Conservation (phyloP, 169 alveolate genomes). For the Eimeria necatrix region DNA sequence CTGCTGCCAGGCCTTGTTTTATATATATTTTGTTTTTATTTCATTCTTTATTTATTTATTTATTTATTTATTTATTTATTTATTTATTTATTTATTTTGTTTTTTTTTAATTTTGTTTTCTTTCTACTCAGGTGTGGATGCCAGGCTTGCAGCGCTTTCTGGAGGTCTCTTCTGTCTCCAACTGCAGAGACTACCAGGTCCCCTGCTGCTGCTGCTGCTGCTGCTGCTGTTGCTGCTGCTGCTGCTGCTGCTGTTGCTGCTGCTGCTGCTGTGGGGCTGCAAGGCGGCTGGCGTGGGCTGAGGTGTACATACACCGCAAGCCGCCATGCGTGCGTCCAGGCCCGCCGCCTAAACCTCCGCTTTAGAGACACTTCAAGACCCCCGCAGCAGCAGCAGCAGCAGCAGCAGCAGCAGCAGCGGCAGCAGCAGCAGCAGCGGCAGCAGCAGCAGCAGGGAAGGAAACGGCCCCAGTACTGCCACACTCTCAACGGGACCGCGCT, state of each 20-base stretch:
- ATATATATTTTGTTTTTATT: no score
- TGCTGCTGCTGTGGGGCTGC: not conserved
- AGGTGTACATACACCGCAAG: not conserved
- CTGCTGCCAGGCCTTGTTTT: not conserved
- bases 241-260: not conserved
- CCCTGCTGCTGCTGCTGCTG: constrained; percentile 2
- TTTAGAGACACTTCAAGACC: not conserved
- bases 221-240: constrained; percentile 4
- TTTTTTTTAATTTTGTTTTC: not conserved
- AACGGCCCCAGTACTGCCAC: constrained; percentile 34
- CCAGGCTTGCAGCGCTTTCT: constrained; percentile 34
- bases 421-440: constrained; percentile 33
- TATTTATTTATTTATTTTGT: not conserved
- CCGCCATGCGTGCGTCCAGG: not conserved
- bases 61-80: no score
- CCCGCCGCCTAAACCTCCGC: constrained; percentile 23
- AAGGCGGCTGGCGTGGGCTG: not conserved
- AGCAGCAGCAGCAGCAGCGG: not conserved
- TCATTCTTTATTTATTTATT: no score
- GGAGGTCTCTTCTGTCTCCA: constrained; percentile 55
- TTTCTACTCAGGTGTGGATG: constrained; percentile 39
- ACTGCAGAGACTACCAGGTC: constrained; percentile 76
- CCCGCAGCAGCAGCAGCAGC: not conserved
- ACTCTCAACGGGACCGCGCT: constrained; percentile 48
- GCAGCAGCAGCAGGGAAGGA: not conserved